A percentile compares a stretch with the other conserved stretches of the same genome.
Conservation (phyloP, 768 basidiomycete genomes). For the Russula sp. region DNA sequence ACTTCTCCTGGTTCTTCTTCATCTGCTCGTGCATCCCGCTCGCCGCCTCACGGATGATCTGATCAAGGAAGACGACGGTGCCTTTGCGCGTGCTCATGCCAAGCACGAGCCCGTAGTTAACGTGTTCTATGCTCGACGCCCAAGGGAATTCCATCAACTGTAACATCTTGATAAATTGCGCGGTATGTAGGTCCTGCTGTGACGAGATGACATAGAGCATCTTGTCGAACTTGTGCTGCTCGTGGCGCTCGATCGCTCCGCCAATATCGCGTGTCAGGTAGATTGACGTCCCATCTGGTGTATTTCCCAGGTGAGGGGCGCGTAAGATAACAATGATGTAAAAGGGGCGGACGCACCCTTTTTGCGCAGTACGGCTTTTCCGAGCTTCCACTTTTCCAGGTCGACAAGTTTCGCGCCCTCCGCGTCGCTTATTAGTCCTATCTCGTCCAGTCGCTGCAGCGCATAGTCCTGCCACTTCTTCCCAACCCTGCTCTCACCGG, state of each 20-base stretch:
- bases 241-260: slow-evolving; percentile 86
- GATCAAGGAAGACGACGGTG: slow-evolving; percentile 90
- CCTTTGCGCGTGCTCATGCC: slow-evolving; percentile 96
- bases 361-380: slow-evolving; percentile 86
- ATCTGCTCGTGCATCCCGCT: slow-evolving; percentile 96
- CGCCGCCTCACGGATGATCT: slow-evolving; percentile 85
- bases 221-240: slow-evolving; percentile 84
- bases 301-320: background rate
- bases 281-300: slow-evolving; percentile 82
- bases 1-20: slow-evolving; percentile 91
- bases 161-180: slow-evolving; percentile 92
- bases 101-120: slow-evolving; percentile 87
- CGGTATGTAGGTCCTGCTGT: slow-evolving; percentile 80
- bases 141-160: slow-evolving; percentile 85
- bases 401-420: slow-evolving; percentile 85
- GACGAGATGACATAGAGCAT: slow-evolving; percentile 93
- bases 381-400: slow-evolving; percentile 84
- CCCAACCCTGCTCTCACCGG: slow-evolving; percentile 80
- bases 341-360: slow-evolving; percentile 44
- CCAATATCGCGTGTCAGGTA: slow-evolving; percentile 95
- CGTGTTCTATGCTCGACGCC: slow-evolving; percentile 76
- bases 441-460: slow-evolving; percentile 57
- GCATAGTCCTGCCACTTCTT: slow-evolving; percentile 69
- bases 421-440: slow-evolving; percentile 68
- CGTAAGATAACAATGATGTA: background rate